Base-by-base conservation (phyloP, 176 grass and related monocot species). In the Alopecurus myosuroides region DNA sequence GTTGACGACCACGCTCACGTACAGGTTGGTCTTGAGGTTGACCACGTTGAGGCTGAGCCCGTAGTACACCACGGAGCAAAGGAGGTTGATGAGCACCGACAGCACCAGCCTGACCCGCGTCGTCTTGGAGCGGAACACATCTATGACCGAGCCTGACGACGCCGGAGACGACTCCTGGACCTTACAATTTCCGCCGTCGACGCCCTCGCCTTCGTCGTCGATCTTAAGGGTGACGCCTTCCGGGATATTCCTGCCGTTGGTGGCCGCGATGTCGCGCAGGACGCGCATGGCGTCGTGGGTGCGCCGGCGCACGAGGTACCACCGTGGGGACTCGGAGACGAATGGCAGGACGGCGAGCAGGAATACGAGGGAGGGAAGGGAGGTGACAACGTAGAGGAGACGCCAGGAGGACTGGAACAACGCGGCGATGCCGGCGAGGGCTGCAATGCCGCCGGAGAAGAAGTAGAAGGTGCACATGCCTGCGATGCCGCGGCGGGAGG, bases 391-490 rank as follows among this genome's bases (percentile, higher is more conserved):
- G 70, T 98, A 98, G 56, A 95, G 93, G 14, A 44, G 0, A 41
- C 96, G 85, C 96, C 89, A 98, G 4, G 97, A 91, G 0, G 84
- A 58, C 5, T 48, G 91, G 86, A 89, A 86, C 3, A 92, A 15
- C 41, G 94, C 91, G 19, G 96, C 96, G 14, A 94, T 56, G 83
- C 87, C 89, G 0, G 96, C 69, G 4, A 95, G 94, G 1, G 78
- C 65, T 0, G 91, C 93, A 41, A 95, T 98, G 82, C 96, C 96
- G 46, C 77, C 86, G 10, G 97, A 98, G 85, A 95, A 98, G 89
- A 95, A 98, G 86, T 98, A 95, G 78, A 98, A 98, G 11, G 89
- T 88, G 62, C 88, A 95, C 97, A 98, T 98, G 31, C 97, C 93
- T 0, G 81, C 97, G 26, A 39, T 37, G 25, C 93, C 93, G 10